phyloP scores from a whole-genome alignment of 345 rosid species.

The Murraya paniculata region DNA sequence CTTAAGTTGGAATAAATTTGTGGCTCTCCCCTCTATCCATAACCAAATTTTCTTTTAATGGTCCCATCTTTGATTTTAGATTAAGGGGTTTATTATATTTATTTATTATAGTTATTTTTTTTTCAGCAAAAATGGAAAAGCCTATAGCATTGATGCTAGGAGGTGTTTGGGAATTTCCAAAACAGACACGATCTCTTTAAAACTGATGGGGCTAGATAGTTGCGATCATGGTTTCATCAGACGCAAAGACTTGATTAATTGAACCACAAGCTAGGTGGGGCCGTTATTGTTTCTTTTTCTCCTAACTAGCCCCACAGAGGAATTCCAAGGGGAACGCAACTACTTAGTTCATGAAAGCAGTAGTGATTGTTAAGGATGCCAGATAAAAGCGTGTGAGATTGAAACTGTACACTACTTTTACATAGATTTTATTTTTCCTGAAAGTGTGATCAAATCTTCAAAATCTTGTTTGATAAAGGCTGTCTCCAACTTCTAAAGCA shows the following conservation, averaged over 20 bases:
- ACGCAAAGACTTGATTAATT: slow-evolving; percentile 12
- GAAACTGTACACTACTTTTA: slow-evolving; percentile 23
- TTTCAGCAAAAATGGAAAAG: slow-evolving; percentile 3
- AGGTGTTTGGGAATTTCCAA: not conserved
- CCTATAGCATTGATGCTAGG: not conserved
- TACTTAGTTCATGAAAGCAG: slow-evolving; percentile 8
- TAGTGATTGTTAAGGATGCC: slow-evolving; percentile 19
- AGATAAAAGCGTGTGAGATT: not conserved
- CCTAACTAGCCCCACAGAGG: not conserved
- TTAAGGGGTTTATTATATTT: not conserved
- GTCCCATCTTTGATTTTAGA: slow-evolving; percentile 14
- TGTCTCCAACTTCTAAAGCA: slow-evolving; percentile 29
- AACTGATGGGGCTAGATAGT: too few relatives aligned
- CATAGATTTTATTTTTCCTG: slow-evolving; percentile 9
- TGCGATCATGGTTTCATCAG: slow-evolving; percentile 11
- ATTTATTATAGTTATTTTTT: not conserved
- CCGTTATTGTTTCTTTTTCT: not conserved
- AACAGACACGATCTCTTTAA: not conserved
- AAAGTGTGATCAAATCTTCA: slow-evolving; percentile 26
- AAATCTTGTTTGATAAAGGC: slow-evolving; percentile 26
- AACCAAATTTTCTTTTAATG: not conserved
- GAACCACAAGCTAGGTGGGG: not conserved
- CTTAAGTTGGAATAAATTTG: slow-evolving; percentile 27
- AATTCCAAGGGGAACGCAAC: slow-evolving; percentile 9
- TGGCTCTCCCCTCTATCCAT: slow-evolving; percentile 15